Evolutionary conservation across 176 grass and related monocot genomes (phyloP).

Genomic region (Pontederia paniculata): DNA sequence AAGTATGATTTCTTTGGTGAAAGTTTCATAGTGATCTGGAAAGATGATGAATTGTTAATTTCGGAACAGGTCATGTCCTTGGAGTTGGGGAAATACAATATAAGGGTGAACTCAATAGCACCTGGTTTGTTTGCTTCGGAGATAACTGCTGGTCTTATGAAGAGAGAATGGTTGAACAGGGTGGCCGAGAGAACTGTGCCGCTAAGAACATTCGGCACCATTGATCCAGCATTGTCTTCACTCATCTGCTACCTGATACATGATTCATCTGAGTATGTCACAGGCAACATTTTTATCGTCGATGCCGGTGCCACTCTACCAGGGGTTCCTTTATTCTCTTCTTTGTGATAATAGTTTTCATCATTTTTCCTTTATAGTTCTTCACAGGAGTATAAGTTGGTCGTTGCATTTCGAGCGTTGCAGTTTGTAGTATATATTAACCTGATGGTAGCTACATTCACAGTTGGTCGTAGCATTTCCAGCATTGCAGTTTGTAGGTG

Average conservation of each 20-base stretch:
- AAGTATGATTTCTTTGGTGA: too few relatives aligned
- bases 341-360: conserved; percentile 29
- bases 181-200: conserved; percentile 56
- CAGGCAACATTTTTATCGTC: conserved; percentile 62
- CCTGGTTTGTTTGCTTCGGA: conserved; percentile 81
- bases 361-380: too few relatives aligned
- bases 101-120: conserved; percentile 69
- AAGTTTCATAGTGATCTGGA: not conserved
- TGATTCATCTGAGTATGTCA: conserved; percentile 55
- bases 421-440: too few relatives aligned
- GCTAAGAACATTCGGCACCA: conserved; percentile 39
- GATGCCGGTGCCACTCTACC: conserved; percentile 55
- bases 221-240: conserved; percentile 61
- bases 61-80: conserved; percentile 61
- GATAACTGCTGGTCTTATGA: conserved; percentile 51
- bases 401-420: too few relatives aligned
- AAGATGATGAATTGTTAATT: not conserved
- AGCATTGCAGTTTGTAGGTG: too few relatives aligned
- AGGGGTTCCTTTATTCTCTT: conserved; percentile 78
- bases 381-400: too few relatives aligned
- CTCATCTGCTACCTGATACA: conserved; percentile 70
- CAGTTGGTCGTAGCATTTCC: too few relatives aligned
- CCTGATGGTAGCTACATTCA: too few relatives aligned
- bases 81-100: conserved; percentile 58
- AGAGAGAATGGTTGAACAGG: conserved; percentile 50